Evolutionary conservation across 2,329 filamentous ascomycete genomes (phyloP).

Genomic region (Orbilia oligospora): DNA sequence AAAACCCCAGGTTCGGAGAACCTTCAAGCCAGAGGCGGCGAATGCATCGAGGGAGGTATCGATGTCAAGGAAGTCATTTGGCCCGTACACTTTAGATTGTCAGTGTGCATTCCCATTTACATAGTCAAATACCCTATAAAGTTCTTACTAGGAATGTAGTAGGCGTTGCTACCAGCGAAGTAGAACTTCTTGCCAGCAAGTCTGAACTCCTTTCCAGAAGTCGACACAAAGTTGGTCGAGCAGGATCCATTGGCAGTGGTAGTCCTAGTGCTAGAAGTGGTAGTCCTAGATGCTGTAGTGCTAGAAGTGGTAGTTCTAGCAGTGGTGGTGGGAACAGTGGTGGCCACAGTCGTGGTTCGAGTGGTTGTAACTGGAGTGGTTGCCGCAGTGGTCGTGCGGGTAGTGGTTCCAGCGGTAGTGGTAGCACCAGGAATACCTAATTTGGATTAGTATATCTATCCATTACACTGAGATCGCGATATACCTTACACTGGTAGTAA

Average conservation of each 20-base stretch:
- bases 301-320: constrained; percentile 15
- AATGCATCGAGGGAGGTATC: constrained; percentile 71
- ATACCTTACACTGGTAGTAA: constrained; percentile 54
- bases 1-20: constrained; percentile 76
- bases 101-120: background rate
- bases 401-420: constrained; percentile 40
- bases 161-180: constrained; percentile 62
- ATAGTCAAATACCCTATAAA: background rate
- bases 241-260: constrained; percentile 49
- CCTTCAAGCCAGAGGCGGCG: constrained; percentile 71
- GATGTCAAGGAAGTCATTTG: constrained; percentile 68
- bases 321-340: constrained; percentile 17
- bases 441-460: background rate
- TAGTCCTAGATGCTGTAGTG: constrained; percentile 1
- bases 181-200: constrained; percentile 63
- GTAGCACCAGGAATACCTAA: constrained; percentile 59
- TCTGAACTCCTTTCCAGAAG: constrained; percentile 62
- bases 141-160: constrained; percentile 59
- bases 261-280: constrained; percentile 12
- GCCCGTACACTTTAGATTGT: constrained; percentile 48
- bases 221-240: constrained; percentile 61
- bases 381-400: constrained; percentile 33
- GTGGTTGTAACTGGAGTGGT: constrained; percentile 25
- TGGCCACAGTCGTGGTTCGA: constrained; percentile 25
- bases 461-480: background rate